Conservation (phyloP, 2,329 filamentous ascomycete species). For the Podosphaera aphanis region DNA sequence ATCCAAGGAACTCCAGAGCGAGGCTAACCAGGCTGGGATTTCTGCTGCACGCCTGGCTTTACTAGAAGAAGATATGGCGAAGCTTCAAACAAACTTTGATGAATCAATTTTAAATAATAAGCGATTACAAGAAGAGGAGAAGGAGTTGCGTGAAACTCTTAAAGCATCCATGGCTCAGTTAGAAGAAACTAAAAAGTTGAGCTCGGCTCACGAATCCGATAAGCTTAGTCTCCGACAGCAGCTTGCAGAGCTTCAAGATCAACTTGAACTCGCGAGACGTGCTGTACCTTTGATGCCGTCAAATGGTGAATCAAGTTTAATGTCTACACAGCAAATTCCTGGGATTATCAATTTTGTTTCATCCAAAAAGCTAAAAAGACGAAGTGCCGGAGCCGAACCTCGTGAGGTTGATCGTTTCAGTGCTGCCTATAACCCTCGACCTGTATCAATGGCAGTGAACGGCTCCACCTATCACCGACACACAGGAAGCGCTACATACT, state of each 20-base stretch:
- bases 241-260: conserved; percentile 71
- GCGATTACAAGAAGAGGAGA: conserved; percentile 84
- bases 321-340: conserved; percentile 27
- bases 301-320: conserved; percentile 49
- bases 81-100: conserved; percentile 67
- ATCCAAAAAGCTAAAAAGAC: conserved; percentile 87
- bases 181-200: conserved; percentile 52
- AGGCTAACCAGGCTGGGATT: conserved; percentile 95
- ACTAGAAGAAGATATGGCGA: conserved; percentile 90
- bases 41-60: conserved; percentile 70
- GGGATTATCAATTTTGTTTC: conserved; percentile 92
- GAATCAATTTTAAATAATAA: conserved; percentile 82
- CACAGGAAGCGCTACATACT: conserved; percentile 52
- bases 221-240: conserved; percentile 71
- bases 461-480: conserved; percentile 40
- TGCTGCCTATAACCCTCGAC: conserved; percentile 75
- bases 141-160: conserved; percentile 59
- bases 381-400: conserved; percentile 71
- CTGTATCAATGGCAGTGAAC: conserved; percentile 82
- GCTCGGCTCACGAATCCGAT: conserved; percentile 58
- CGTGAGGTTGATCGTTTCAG: conserved; percentile 79
- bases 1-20: conserved; percentile 80
- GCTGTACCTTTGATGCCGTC: conserved; percentile 32
- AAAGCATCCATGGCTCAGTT: conserved; percentile 59
- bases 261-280: conserved; percentile 69